phyloP scores from a whole-genome alignment of 2,329 filamentous ascomycete species.

The Ascochyta koolunga region DNA sequence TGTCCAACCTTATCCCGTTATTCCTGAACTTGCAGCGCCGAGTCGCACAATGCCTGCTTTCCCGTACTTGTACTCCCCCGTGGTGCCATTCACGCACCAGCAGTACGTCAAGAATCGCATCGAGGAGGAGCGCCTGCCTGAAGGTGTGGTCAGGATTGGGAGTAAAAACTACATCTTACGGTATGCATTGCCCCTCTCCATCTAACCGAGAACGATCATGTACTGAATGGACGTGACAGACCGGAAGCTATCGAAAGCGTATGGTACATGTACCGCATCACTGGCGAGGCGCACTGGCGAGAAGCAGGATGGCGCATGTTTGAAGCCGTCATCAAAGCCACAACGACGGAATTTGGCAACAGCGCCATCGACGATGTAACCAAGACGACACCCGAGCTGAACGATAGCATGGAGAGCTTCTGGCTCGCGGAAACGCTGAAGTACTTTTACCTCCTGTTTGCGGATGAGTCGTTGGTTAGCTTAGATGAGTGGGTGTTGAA shows the following conservation, averaged over 20 bases:
- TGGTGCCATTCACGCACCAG: slow-evolving; percentile 39
- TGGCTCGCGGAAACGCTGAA: slow-evolving; percentile 74
- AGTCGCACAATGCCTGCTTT: slow-evolving; percentile 34
- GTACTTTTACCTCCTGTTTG: slow-evolving; percentile 70
- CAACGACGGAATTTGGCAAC: slow-evolving; percentile 67
- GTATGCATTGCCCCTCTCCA: slow-evolving; percentile 24
- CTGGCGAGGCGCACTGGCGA: slow-evolving; percentile 68
- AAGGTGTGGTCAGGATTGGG: slow-evolving; percentile 62
- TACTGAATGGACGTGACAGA: slow-evolving; percentile 24
- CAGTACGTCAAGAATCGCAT: slow-evolving; percentile 48
- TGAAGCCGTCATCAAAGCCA: slow-evolving; percentile 64
- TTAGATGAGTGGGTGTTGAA: slow-evolving; percentile 70
- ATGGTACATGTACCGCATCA: slow-evolving; percentile 78
- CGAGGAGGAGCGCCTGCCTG: slow-evolving; percentile 55
- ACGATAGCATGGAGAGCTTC: slow-evolving; percentile 76
- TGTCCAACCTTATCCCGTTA: slow-evolving; percentile 22
- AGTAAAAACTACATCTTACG: slow-evolving; percentile 69
- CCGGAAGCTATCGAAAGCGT: slow-evolving; percentile 83
- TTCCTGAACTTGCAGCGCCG: slow-evolving; percentile 20
- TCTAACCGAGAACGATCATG: not conserved
- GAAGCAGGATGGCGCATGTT: slow-evolving; percentile 80
- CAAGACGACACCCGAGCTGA: slow-evolving; percentile 49
- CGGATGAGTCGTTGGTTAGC: slow-evolving; percentile 63
- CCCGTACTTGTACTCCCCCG: slow-evolving; percentile 40
- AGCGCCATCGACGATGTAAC: slow-evolving; percentile 72